Percentiles rank a stretch among this genome's conserved stretches.
Evolutionary conservation across 2,329 filamentous ascomycete species (phyloP).

Genomic region (Fusarium sp.): DNA sequence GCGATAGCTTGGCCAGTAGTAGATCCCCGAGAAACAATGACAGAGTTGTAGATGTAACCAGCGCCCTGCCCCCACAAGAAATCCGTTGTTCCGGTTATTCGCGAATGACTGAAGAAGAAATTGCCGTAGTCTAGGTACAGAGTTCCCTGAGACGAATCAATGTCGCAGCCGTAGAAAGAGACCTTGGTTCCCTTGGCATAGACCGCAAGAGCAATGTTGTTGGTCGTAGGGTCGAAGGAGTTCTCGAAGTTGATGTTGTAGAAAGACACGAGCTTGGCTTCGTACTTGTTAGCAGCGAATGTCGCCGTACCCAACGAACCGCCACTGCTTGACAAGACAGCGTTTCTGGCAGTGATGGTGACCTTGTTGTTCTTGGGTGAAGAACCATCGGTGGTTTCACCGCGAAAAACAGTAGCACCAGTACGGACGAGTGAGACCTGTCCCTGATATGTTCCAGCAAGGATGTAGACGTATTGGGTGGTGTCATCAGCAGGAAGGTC

Average conservation of each 20-base stretch:
- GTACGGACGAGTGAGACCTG: slow-evolving; percentile 51
- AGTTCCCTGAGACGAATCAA: slow-evolving; percentile 35
- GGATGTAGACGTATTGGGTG: slow-evolving; percentile 54
- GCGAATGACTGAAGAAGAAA: slow-evolving; percentile 35
- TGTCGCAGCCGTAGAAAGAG: slow-evolving; percentile 51
- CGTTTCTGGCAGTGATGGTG: slow-evolving; percentile 51
- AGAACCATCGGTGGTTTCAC: slow-evolving; percentile 55
- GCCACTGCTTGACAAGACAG: slow-evolving; percentile 21
- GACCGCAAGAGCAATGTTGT: slow-evolving; percentile 36
- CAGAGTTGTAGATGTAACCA: slow-evolving; percentile 39
- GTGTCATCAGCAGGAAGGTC: slow-evolving; percentile 45
- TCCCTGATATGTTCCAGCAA: slow-evolving; percentile 57
- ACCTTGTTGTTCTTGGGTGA: slow-evolving; percentile 66
- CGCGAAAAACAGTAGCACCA: slow-evolving; percentile 54
- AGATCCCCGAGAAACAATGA: slow-evolving; percentile 27
- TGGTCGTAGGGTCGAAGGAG: slow-evolving; percentile 16
- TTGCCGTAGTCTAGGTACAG: slow-evolving; percentile 38
- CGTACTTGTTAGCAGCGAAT: slow-evolving; percentile 42
- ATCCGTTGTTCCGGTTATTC: slow-evolving; percentile 33
- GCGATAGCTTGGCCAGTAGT: slow-evolving; percentile 40
- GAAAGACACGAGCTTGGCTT: slow-evolving; percentile 42
- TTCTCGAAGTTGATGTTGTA: slow-evolving; percentile 47
- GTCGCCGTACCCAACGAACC: slow-evolving; percentile 35
- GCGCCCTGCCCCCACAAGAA: slow-evolving; percentile 39
- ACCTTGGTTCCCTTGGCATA: slow-evolving; percentile 51